Conservation (phyloP, 2,329 filamentous ascomycete genomes). For the Botryotinia globosa region DNA sequence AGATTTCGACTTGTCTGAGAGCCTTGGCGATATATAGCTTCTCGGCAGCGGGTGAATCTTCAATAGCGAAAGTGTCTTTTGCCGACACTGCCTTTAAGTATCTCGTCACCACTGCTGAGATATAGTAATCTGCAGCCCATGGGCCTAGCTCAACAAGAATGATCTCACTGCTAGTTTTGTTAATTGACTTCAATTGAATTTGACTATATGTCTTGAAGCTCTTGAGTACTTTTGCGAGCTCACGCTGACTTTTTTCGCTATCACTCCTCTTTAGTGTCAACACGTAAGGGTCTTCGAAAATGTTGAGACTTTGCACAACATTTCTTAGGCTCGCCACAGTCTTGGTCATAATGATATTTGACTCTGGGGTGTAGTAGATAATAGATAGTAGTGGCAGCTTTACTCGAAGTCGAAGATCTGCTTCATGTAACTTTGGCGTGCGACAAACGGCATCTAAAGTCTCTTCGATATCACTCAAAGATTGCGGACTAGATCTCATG, state of each 20-base stretch:
- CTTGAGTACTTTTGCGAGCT: constrained; percentile 43
- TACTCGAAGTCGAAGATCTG: constrained; percentile 43
- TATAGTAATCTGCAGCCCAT: constrained; percentile 68
- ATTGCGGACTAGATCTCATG: constrained; percentile 34
- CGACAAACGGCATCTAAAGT: constrained; percentile 56
- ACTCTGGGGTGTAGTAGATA: constrained; percentile 22
- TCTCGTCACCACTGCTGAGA: constrained; percentile 45
- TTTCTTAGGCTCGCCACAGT: constrained; percentile 28
- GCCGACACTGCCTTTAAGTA: constrained; percentile 47
- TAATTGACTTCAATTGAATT: constrained; percentile 55
- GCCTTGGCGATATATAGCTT: constrained; percentile 53
- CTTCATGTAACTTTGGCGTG: constrained; percentile 53
- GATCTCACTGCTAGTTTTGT: constrained; percentile 50
- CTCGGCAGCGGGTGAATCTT: constrained; percentile 46
- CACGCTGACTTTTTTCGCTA: constrained; percentile 43
- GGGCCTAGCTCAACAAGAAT: constrained; percentile 54
- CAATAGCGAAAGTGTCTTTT: constrained; percentile 41
- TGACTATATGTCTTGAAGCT: constrained; percentile 51
- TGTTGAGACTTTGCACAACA: constrained; percentile 47
- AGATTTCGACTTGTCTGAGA: constrained; percentile 42
- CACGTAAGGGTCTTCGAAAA: constrained; percentile 60
- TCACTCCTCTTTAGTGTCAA: constrained; percentile 45
- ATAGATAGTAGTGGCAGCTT: constrained; percentile 33
- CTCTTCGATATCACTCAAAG: constrained; percentile 43
- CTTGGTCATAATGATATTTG: constrained; percentile 19